A percentile compares a stretch with the other conserved stretches of the same genome.
phyloP scores from a whole-genome alignment of 768 basidiomycete genomes.

The Rubroboletus pulcherrimus region DNA sequence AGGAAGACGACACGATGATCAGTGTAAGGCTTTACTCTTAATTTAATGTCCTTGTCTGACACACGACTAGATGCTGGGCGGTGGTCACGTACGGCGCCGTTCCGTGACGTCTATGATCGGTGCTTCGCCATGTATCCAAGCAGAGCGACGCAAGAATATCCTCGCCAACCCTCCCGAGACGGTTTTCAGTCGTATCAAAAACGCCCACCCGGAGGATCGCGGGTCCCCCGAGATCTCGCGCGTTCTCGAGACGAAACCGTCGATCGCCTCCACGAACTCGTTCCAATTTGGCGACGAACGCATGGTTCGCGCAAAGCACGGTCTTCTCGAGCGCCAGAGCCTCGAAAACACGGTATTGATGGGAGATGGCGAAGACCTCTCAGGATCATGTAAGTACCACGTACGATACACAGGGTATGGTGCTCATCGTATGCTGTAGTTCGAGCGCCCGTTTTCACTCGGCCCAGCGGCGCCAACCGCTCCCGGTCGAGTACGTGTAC shows the following conservation, averaged over 20 bases:
- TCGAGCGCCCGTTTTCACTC: conserved; percentile 56
- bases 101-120: conserved; percentile 66
- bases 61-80: conserved; percentile 67
- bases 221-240: conserved; percentile 43
- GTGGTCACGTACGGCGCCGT: conserved; percentile 65
- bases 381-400: conserved; percentile 45
- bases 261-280: conserved; percentile 57
- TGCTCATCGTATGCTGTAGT: conserved; percentile 29
- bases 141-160: conserved; percentile 59
- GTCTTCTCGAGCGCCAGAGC: conserved; percentile 61
- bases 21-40: conserved; percentile 43
- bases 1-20: conserved; percentile 82
- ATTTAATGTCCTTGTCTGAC: neutral
- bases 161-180: conserved; percentile 23
- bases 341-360: conserved; percentile 62
- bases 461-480: conserved; percentile 46
- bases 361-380: conserved; percentile 62
- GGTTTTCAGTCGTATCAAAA: conserved; percentile 37
- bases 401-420: neutral
- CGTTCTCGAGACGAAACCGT: conserved; percentile 54
- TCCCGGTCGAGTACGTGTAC: conserved; percentile 72
- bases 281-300: conserved; percentile 62
- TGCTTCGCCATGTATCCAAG: conserved; percentile 65
- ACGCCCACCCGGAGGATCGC: conserved; percentile 3
- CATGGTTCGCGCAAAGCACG: conserved; percentile 63